These are phyloP conservation scores for Podaxis rugospora DNA, from an alignment of 768 basidiomycete species.

Conservation along the genomic window DNA sequence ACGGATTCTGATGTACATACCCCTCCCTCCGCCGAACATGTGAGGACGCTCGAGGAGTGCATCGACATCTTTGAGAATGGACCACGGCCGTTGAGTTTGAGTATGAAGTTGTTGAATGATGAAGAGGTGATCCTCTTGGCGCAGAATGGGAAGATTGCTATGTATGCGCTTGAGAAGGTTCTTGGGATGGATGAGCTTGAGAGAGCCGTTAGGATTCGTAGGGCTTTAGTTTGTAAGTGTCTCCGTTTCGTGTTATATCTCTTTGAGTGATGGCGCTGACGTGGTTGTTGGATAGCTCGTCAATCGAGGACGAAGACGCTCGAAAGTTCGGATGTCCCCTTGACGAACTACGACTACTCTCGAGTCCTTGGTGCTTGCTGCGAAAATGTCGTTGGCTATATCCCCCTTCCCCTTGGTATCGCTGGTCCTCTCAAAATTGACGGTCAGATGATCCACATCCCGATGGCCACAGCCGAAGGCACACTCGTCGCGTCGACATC, in stretches of 20 bases:
- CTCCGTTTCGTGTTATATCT: not conserved
- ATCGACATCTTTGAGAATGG: conserved; percentile 76
- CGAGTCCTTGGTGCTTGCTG: conserved; percentile 95
- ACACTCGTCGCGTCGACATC: conserved; percentile 97
- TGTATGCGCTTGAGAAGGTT: conserved; percentile 95
- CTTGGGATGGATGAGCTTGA: conserved; percentile 67
- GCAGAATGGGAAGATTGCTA: conserved; percentile 88
- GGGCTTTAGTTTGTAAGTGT: conserved; percentile 85
- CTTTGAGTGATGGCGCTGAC: conserved; percentile 2
- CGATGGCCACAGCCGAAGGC: conserved; percentile 99
- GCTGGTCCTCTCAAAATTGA: conserved; percentile 95
- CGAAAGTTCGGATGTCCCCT: conserved; percentile 79
- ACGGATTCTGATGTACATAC: conserved; percentile 7
- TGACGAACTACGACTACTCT: conserved; percentile 86
- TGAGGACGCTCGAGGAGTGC: conserved; percentile 69
- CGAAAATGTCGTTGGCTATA: conserved; percentile 97
- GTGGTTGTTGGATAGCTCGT: conserved; percentile 52
- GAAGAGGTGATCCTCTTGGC: conserved; percentile 89
- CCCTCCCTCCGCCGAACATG: conserved; percentile 9
- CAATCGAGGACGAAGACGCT: conserved; percentile 80
- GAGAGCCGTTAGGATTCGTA: conserved; percentile 80
- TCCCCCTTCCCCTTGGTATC: conserved; percentile 93
- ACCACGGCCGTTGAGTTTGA: conserved; percentile 53
- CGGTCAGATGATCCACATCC: conserved; percentile 79
- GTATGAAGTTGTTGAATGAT: conserved; percentile 68